Base-by-base conservation (phyloP, 192 early-diverging fungal genomes). In the Entophlyctis luteolus region DNA sequence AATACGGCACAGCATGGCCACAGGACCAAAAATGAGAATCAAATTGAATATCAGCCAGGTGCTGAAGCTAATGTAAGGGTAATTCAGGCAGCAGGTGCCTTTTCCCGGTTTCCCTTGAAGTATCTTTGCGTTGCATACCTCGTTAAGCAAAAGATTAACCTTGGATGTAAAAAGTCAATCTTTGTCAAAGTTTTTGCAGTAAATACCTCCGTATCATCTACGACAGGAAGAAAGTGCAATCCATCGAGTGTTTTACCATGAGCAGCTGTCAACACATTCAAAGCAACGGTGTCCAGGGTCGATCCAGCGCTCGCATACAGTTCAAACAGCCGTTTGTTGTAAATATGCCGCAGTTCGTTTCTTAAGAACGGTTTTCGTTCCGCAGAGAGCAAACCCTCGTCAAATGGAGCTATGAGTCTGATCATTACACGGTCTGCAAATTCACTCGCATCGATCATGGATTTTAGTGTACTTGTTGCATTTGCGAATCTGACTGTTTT, bases 191-290 rank as follows among this genome's bases (percentile, higher is more conserved):
- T 89, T 69, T 89, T 90, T 35, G 78, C 62, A 55, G 73, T 49
- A 31, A 81, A 71, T 12, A 85, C 71, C 35, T 87, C 84, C 3
- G 72, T 68, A 1, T 60, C 37, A 62, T 81, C 75, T 35, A 91
- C 62, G 27, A 45, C 36, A 2, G 60, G 46, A 16, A 73, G 68
- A 73, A 81, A 92, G 70, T 92, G 91, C 47, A 92, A 69, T 2
- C 91, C 91, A 65, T 92, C 91, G 4, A 55, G 35, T 10, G 89
- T 87, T 50, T 72, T 70, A 3, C 50, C 67, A 1, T 63, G 45
- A 3, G 74, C 73, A 20, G 71, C 73, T 20, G 66, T 54, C 8
- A 76, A 49, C 73, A 85, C 83, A 20, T 71, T 54, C 0, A 71
- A 56, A 25, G 34, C 52, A 10, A 49, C 38, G 10, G 53, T 18